Percentiles rank a stretch among this genome's conserved stretches.
Conservation (phyloP, 805 yeast species). For the Teunomyces panamensis region DNA sequence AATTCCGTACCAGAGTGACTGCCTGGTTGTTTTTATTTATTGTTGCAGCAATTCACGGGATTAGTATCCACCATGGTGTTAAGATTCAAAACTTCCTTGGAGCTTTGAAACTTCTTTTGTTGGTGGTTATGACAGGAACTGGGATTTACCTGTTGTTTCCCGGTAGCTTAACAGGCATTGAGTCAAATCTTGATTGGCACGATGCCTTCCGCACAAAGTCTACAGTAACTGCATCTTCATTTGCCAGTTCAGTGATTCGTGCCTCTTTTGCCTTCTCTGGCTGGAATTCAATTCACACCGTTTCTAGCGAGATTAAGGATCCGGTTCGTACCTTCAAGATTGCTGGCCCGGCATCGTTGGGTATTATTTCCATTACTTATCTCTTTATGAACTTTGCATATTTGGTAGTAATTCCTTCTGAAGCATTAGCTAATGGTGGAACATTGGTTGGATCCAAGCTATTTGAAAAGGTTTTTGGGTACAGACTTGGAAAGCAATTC, state of each 20-base stretch:
- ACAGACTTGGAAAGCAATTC: slow-evolving; percentile 49
- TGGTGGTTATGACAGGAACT: slow-evolving; percentile 52
- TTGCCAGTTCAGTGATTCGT: slow-evolving; percentile 55
- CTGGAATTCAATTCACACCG: slow-evolving; percentile 61
- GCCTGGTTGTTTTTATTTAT: slow-evolving; percentile 26
- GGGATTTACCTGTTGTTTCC: slow-evolving; percentile 59
- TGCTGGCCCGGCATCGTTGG: slow-evolving; percentile 57
- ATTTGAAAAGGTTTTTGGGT: slow-evolving; percentile 55
- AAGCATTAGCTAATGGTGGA: slow-evolving; percentile 53
- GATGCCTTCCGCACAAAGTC: slow-evolving; percentile 31
- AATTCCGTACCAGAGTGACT: slow-evolving; percentile 31
- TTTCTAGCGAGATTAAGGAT: slow-evolving; percentile 58
- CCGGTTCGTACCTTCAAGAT: slow-evolving; percentile 56
- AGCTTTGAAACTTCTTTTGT: slow-evolving; percentile 52
- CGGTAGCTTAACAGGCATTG: slow-evolving; percentile 40
- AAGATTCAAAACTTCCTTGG: slow-evolving; percentile 63
- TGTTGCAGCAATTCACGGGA: slow-evolving; percentile 48
- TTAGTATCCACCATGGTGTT: slow-evolving; percentile 59
- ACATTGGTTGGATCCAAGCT: slow-evolving; percentile 58
- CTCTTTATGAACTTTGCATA: slow-evolving; percentile 55
- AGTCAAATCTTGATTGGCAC: slow-evolving; percentile 36
- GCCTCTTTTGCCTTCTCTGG: slow-evolving; percentile 62
- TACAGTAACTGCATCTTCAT: slow-evolving; percentile 38
- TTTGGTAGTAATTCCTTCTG: slow-evolving; percentile 50
- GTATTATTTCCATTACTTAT: slow-evolving; percentile 48